These are phyloP conservation scores for Lichtheimia hyalospora DNA, from an alignment of 371 early-diverging fungal genomes.

Conservation along the genomic window DNA sequence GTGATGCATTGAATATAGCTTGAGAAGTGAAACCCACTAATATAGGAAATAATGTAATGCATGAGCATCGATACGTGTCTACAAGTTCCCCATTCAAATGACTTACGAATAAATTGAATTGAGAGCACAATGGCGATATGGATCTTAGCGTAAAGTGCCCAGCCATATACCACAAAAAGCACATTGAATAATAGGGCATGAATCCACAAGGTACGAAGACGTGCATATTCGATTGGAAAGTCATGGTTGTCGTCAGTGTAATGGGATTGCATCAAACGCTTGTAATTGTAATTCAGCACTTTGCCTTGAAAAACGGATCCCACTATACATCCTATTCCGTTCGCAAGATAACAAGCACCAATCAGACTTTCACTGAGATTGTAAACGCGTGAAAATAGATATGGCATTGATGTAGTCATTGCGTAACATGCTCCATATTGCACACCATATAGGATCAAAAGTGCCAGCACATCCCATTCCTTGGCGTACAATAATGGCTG, in stretches of 20 bases:
- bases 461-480: slow-evolving; percentile 30
- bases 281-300: slow-evolving; percentile 24
- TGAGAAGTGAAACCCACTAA: slow-evolving; percentile 33
- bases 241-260: slow-evolving; percentile 1
- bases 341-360: slow-evolving; percentile 21
- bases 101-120: slow-evolving; percentile 36
- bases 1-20: slow-evolving; percentile 33
- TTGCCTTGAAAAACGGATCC: slow-evolving; percentile 22
- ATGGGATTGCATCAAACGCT: background rate
- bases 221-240: slow-evolving; percentile 35
- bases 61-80: background rate
- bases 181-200: slow-evolving; percentile 35
- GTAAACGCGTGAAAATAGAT: slow-evolving; percentile 17
- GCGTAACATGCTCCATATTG: slow-evolving; percentile 39
- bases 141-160: slow-evolving; percentile 25
- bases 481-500: slow-evolving; percentile 29
- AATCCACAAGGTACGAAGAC: slow-evolving; percentile 34
- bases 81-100: background rate
- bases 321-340: slow-evolving; percentile 16
- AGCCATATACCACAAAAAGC: slow-evolving; percentile 36
- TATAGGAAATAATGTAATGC: background rate
- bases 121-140: slow-evolving; percentile 27
- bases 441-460: slow-evolving; percentile 27
- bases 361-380: slow-evolving; percentile 14
- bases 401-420: slow-evolving; percentile 32